Conservation (phyloP, 108 stramenopile genomes). For the Nitzschia inconspicua region DNA sequence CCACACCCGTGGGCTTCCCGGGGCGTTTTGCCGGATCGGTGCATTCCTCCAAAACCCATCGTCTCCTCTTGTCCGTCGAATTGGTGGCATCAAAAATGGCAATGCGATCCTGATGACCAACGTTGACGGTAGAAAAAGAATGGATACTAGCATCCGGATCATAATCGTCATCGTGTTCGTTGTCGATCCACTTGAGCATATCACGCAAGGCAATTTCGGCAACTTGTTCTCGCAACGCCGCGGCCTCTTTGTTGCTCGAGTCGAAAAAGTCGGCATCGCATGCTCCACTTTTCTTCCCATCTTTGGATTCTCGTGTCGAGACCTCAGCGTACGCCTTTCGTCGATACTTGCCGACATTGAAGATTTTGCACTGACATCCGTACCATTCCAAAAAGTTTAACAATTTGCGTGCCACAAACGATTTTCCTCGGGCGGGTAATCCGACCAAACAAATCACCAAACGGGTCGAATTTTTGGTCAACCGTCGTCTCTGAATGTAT, state of each 20-base stretch:
- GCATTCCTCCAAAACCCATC: conserved; percentile 80
- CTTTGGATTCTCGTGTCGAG: conserved; percentile 10
- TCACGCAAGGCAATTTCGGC: conserved; percentile 70
- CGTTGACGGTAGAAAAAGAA: not conserved
- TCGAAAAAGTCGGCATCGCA: conserved; percentile 89
- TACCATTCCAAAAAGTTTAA: conserved; percentile 80
- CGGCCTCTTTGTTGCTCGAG: conserved; percentile 57
- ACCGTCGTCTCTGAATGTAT: conserved; percentile 48
- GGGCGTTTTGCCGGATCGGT: conserved; percentile 50
- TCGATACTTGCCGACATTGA: conserved; percentile 91
- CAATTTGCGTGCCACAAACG: conserved; percentile 87
- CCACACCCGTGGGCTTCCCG: conserved; percentile 72
- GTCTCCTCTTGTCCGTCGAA: conserved; percentile 75
- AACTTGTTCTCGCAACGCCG: conserved; percentile 61
- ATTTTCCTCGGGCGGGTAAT: conserved; percentile 88
- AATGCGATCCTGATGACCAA: conserved; percentile 44
- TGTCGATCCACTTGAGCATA: conserved; percentile 81
- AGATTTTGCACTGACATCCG: conserved; percentile 69
- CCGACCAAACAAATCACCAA: conserved; percentile 85
- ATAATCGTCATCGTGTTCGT: conserved; percentile 39
- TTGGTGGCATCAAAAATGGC: conserved; percentile 98
- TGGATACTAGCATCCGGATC: conserved; percentile 2
- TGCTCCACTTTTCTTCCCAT: conserved; percentile 29
- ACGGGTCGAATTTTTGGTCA: conserved; percentile 64
- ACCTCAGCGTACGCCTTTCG: conserved; percentile 55